A percentile compares a stretch with the other conserved stretches of the same genome.
Evolutionary conservation across 768 basidiomycete species (phyloP).

Genomic region (Suillus decipiens): DNA sequence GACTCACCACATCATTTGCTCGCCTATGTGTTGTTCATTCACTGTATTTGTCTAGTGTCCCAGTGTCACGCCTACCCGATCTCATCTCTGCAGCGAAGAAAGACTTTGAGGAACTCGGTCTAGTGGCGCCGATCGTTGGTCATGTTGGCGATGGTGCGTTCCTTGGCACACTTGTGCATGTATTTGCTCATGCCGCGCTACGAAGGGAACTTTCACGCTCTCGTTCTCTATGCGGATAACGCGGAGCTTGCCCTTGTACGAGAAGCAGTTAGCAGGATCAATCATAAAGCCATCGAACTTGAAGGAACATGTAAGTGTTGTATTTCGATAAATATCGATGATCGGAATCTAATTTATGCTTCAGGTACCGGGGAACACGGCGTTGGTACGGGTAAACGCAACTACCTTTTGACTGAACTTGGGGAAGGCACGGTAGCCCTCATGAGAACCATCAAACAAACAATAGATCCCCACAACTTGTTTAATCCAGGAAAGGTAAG

Average conservation of each 20-base stretch:
- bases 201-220: slow-evolving; percentile 46
- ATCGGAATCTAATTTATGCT: neutral
- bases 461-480: slow-evolving; percentile 45
- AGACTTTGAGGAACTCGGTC: slow-evolving; percentile 43
- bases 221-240: slow-evolving; percentile 38
- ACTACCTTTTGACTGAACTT: slow-evolving; percentile 48
- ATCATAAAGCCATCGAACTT: slow-evolving; percentile 35
- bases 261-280: slow-evolving; percentile 34
- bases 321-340: neutral
- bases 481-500: slow-evolving; percentile 50
- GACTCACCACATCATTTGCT: neutral
- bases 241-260: slow-evolving; percentile 36
- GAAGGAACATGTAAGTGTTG: slow-evolving; percentile 36
- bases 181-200: slow-evolving; percentile 7
- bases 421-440: slow-evolving; percentile 51
- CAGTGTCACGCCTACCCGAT: slow-evolving; percentile 35
- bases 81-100: slow-evolving; percentile 43
- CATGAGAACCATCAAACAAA: slow-evolving; percentile 50
- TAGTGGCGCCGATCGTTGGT: slow-evolving; percentile 45
- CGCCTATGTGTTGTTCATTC: neutral
- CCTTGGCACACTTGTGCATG: neutral
- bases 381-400: slow-evolving; percentile 48
- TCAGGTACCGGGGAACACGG: slow-evolving; percentile 46
- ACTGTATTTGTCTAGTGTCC: slow-evolving; percentile 26
- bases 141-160: slow-evolving; percentile 43